Percentiles rank a stretch among this genome's conserved stretches.
phyloP scores from a whole-genome alignment of 2,329 filamentous ascomycete species.

The Diaporthe sp. region DNA sequence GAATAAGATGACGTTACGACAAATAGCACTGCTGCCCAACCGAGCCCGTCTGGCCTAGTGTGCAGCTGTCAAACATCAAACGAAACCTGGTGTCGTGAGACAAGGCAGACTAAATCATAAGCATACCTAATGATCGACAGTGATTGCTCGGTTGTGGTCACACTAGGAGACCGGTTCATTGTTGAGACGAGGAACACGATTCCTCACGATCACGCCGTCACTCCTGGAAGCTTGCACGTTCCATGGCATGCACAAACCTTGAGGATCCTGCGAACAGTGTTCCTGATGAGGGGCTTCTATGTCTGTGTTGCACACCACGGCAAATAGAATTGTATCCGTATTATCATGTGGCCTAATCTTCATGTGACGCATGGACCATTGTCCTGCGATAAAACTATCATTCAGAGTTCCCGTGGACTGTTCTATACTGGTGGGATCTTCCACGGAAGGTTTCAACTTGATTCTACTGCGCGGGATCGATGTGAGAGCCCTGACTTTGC shows the following conservation, averaged over 20 bases:
- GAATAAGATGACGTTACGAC: neutral
- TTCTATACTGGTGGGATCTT: neutral
- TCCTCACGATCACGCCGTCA: neutral
- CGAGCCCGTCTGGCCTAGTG: neutral
- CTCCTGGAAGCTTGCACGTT: neutral
- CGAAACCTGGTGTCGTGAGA: neutral
- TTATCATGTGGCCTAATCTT: neutral
- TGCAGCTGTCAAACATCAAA: neutral
- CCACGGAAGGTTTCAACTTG: constrained; percentile 13
- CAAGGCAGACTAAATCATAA: neutral
- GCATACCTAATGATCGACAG: neutral
- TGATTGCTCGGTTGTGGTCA: neutral
- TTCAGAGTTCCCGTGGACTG: neutral
- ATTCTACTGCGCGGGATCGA: neutral
- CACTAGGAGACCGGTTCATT: too few relatives aligned
- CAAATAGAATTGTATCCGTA: neutral
- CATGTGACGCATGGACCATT: neutral
- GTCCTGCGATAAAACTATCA: too few relatives aligned
- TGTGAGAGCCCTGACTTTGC: neutral
- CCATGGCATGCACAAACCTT: neutral
- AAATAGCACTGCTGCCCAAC: neutral
- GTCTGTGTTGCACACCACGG: neutral
- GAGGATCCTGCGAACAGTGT: neutral
- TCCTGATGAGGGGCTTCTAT: neutral
- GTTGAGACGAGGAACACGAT: neutral